Percentiles rank a stretch among this genome's conserved stretches.
These are phyloP conservation scores for Alternaria dauci DNA, from an alignment of 2,329 filamentous ascomycete species.

Conservation along the genomic window DNA sequence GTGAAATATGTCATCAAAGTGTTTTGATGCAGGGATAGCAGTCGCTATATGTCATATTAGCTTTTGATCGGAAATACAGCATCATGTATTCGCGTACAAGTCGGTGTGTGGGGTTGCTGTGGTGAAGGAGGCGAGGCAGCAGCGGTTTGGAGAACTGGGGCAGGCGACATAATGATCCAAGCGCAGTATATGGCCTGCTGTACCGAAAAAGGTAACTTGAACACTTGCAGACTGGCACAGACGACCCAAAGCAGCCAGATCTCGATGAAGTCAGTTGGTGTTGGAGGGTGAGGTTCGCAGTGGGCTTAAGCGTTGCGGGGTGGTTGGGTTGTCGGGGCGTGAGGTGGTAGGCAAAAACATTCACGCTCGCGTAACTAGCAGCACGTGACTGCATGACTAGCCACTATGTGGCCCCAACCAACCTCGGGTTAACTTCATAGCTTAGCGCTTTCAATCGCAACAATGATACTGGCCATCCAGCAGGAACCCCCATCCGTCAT, in stretches of 20 bases:
- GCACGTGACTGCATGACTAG: constrained; percentile 37
- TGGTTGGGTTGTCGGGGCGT: constrained; percentile 36
- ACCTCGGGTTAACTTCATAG: constrained; percentile 19
- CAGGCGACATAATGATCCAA: constrained; percentile 46
- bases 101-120: constrained; percentile 24
- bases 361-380: constrained; percentile 49
- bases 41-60: constrained; percentile 22
- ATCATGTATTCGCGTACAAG: constrained; percentile 18
- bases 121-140: constrained; percentile 33
- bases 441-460: constrained; percentile 5
- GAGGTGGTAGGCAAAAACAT: constrained; percentile 50
- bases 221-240: constrained; percentile 4
- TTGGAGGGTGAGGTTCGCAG: constrained; percentile 25
- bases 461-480: neutral
- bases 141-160: constrained; percentile 35
- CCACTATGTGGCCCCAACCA: constrained; percentile 13
- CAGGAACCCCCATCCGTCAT: neutral
- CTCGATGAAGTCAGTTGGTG: constrained; percentile 39
- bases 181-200: constrained; percentile 39
- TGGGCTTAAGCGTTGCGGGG: constrained; percentile 27
- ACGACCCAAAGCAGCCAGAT: constrained; percentile 5
- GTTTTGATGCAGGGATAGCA: constrained; percentile 25
- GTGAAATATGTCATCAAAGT: constrained; percentile 49
- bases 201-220: constrained; percentile 24
- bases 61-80: constrained; percentile 1